Base-by-base conservation (phyloP, 805 yeast species). In the Candida boidinii region DNA sequence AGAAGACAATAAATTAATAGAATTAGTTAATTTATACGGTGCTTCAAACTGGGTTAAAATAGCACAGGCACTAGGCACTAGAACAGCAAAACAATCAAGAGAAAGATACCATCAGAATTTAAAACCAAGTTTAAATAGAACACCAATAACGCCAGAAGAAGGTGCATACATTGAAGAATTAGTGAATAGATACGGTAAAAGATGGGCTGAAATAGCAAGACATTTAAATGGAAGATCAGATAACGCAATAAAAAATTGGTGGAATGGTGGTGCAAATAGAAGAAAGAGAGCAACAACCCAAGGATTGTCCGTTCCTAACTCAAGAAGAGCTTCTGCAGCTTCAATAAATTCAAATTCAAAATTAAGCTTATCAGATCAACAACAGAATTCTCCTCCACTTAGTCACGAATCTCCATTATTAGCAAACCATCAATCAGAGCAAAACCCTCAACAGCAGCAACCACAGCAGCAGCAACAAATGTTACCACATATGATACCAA, bases 161-260 rank as follows among this genome's bases (percentile, higher is more conserved):
- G 95, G 95, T 23, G 70, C 66, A 26, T 63, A 76, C 38, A 87
- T 86, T 41, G 95, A 86, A 58, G 76, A 75, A 41, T 66, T 87
- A 35, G 95, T 87, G 26, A 70, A 65, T 9, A 71, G 75, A 42
- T 74, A 83, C 51, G 96, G 96, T 29, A 85, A 86, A 54, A 70
- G 83, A 46, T 86, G 96, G 96, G 95, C 96, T 0, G 95, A 84
- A 49, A 87, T 86, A 29, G 85, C 95, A 13, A 70, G 95, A 33
- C 94, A 85, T 55, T 60, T 86, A 37, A 79, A 82, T 40, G 95
- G 95, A 2, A 64, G 96, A 33, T 70, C 81, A n/a, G 96, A 86
- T 55, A 86, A 85, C 54, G 87, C 94, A 15, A 84, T 85, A 46
- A 85, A 85, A 53, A 87, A 87, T 58, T 87, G 95, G 95, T 86